These are phyloP conservation scores for Crithidia thermophila DNA, from an alignment of 208 protist genomes.

Conservation along the genomic window DNA sequence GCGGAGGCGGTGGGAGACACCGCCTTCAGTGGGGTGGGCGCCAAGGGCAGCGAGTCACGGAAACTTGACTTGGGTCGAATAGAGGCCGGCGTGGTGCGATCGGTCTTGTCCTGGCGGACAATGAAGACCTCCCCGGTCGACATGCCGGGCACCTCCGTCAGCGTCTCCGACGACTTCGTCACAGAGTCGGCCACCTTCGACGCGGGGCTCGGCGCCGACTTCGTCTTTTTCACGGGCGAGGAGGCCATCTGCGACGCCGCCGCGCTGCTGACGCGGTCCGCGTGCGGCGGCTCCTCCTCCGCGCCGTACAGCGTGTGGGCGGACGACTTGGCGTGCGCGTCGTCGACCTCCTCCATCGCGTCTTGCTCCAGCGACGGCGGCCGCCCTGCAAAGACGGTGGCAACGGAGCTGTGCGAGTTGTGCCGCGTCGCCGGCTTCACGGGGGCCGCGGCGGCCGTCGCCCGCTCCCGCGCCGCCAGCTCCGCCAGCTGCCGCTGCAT, in stretches of 20 bases:
- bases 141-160: conserved; percentile 21
- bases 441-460: neutral
- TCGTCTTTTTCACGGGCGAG: neutral
- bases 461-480: neutral
- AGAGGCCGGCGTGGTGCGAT: neutral
- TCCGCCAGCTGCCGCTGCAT: conserved; percentile 14
- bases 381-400: neutral
- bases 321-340: conserved; percentile 6
- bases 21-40: neutral
- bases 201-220: neutral
- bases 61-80: neutral
- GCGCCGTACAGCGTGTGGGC: conserved; percentile 2
- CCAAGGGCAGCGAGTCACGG: neutral
- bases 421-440: neutral
- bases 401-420: neutral
- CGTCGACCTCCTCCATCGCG: neutral
- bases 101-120: conserved; percentile 18
- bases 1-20: neutral
- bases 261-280: neutral
- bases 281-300: conserved; percentile 7
- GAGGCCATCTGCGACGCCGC: neutral
- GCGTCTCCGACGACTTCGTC: neutral
- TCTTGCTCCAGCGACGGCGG: neutral
- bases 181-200: neutral
- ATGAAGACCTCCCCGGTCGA: conserved; percentile 25